phyloP scores from a whole-genome alignment of 768 basidiomycete genomes.

The Rhodotorula diobovata region DNA sequence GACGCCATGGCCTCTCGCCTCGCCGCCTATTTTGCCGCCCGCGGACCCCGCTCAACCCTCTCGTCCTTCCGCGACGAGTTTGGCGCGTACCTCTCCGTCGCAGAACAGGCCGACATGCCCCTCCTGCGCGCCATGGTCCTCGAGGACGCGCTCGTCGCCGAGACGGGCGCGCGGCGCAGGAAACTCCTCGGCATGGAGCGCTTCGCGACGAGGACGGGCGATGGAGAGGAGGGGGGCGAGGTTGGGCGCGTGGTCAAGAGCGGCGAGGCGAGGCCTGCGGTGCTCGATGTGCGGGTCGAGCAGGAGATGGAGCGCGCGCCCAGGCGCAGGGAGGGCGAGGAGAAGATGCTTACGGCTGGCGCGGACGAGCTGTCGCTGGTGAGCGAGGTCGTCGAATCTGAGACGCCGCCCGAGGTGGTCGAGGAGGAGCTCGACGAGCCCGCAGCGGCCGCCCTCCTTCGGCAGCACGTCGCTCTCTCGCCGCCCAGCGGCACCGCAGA shows the following conservation, averaged over 20 bases:
- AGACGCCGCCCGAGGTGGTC: background rate
- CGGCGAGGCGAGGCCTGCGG: background rate
- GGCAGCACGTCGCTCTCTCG: background rate
- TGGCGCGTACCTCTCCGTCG: slow-evolving; percentile 5
- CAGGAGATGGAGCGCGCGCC: background rate
- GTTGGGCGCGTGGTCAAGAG: background rate
- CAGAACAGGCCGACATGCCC: slow-evolving; percentile 1
- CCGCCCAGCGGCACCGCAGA: background rate
- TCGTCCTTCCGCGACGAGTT: slow-evolving; percentile 10
- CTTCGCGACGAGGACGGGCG: background rate
- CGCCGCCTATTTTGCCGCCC: slow-evolving; percentile 5
- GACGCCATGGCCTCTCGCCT: background rate
- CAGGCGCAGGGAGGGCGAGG: background rate
- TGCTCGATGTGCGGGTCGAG: background rate
- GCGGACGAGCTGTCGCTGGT: background rate
- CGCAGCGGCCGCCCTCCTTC: background rate
- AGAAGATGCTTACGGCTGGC: background rate
- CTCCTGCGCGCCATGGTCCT: slow-evolving; percentile 18
- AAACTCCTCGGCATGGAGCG: slow-evolving; percentile 1
- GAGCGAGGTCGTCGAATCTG: background rate
- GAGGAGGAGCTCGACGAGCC: background rate
- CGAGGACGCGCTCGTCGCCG: slow-evolving; percentile 1
- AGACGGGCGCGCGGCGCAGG: background rate
- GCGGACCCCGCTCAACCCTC: background rate
- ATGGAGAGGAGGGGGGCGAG: background rate